Percentiles rank a stretch among this genome's conserved stretches.
These are phyloP conservation scores for Fraxinus floribunda DNA, from an alignment of 305 asterid species.

Conservation along the genomic window DNA sequence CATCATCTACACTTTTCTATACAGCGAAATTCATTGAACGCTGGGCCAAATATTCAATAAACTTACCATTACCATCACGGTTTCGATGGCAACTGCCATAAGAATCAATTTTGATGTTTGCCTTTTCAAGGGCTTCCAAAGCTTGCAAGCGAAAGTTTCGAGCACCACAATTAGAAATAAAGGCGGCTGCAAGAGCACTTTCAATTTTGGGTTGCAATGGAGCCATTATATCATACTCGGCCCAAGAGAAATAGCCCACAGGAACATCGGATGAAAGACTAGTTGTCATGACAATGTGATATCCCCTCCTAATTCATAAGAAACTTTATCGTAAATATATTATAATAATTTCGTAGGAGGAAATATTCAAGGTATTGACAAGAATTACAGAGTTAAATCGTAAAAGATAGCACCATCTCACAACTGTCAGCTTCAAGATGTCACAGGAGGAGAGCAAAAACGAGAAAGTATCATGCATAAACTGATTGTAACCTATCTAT, in stretches of 20 bases:
- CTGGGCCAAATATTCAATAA: background rate
- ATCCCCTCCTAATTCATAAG: constrained; percentile 64
- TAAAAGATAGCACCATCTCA: background rate
- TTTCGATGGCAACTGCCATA: constrained; percentile 90
- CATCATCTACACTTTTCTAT: background rate
- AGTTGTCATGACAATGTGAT: constrained; percentile 82
- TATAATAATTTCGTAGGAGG: background rate
- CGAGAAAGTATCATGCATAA: background rate
- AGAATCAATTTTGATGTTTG: constrained; percentile 74
- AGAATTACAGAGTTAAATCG: background rate
- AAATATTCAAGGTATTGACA: background rate
- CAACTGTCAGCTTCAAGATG: background rate
- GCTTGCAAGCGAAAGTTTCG: constrained; percentile 89
- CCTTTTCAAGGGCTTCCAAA: constrained; percentile 75
- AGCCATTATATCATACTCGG: constrained; percentile 96
- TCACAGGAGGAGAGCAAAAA: background rate
- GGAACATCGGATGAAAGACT: constrained; percentile 99
- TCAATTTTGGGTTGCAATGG: constrained; percentile 82
- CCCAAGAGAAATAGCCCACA: constrained; percentile 98
- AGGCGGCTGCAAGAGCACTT: constrained; percentile 83
- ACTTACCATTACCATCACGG: constrained; percentile 74
- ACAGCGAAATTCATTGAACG: background rate
- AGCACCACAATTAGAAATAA: constrained; percentile 93
- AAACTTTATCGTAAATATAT: constrained; percentile 1
- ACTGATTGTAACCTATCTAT: background rate